Conservation (phyloP, 495 filamentous ascomycete genomes). For the Trypethelium eluteriae region DNA sequence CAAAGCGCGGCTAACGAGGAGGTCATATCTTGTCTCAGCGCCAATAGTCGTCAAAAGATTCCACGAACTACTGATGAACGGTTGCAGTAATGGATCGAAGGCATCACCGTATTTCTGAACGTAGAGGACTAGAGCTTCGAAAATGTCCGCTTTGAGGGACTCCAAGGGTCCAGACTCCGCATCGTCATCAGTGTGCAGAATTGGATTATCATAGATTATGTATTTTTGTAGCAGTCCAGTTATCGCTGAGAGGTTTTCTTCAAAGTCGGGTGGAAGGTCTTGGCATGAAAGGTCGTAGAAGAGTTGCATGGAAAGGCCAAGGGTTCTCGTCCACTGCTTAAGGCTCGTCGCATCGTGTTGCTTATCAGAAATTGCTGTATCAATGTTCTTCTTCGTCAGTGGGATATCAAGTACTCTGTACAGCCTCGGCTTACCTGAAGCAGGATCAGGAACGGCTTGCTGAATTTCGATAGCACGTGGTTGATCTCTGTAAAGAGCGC, state of each 20-base stretch:
- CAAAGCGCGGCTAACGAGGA: slow-evolving; percentile 86
- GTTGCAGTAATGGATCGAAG: slow-evolving; percentile 65
- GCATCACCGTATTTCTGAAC: slow-evolving; percentile 91
- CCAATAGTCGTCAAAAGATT: slow-evolving; percentile 77
- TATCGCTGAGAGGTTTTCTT: slow-evolving; percentile 70
- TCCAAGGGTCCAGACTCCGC: slow-evolving; percentile 78
- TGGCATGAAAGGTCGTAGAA: slow-evolving; percentile 95
- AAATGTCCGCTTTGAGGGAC: slow-evolving; percentile 82
- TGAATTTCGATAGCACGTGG: slow-evolving; percentile 81
- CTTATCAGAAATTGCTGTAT: slow-evolving; percentile 67
- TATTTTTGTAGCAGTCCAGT: slow-evolving; percentile 82
- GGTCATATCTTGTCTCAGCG: slow-evolving; percentile 84
- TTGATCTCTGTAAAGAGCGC: slow-evolving; percentile 87
- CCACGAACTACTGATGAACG: slow-evolving; percentile 87
- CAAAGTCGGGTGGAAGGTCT: slow-evolving; percentile 88
- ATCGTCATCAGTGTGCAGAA: slow-evolving; percentile 76
- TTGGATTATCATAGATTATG: slow-evolving; percentile 74
- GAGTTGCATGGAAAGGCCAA: slow-evolving; percentile 81
- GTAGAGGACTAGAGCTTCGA: slow-evolving; percentile 77
- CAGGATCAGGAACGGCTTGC: slow-evolving; percentile 68
- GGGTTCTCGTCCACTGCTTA: slow-evolving; percentile 65
- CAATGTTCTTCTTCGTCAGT: slow-evolving; percentile 53
- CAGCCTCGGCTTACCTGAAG: slow-evolving; percentile 51
- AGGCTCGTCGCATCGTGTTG: slow-evolving; percentile 64
- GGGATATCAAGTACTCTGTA: not conserved